phyloP scores from a whole-genome alignment of 768 basidiomycete genomes.

The Coprinellus micaceus region DNA sequence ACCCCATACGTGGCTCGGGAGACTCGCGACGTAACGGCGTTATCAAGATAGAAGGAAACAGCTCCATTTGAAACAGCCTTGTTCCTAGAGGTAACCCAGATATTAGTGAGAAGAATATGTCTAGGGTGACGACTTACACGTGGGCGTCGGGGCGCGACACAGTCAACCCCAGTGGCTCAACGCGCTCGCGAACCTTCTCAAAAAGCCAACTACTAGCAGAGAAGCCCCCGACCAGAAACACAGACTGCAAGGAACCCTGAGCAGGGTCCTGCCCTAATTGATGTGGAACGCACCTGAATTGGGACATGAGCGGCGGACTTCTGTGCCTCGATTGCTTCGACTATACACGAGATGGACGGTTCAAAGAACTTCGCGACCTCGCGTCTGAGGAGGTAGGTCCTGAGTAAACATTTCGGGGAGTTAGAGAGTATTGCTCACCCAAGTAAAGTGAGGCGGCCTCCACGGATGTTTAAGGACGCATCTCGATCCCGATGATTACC shows the following conservation, averaged over 20 bases:
- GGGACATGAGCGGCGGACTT: slow-evolving; percentile 7
- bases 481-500: too few species aligned
- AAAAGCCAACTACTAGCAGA: slow-evolving; percentile 49
- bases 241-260: slow-evolving; percentile 22
- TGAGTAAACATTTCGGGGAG: too few species aligned
- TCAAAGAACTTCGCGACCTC: slow-evolving; percentile 19
- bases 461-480: too few species aligned
- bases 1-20: slow-evolving; percentile 40
- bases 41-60: slow-evolving; percentile 31
- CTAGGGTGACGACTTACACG: slow-evolving; percentile 30
- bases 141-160: slow-evolving; percentile 46
- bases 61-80: slow-evolving; percentile 45
- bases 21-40: slow-evolving; percentile 39
- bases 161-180: slow-evolving; percentile 31
- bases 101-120: not conserved
- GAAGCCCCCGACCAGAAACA: slow-evolving; percentile 51
- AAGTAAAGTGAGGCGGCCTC: too few species aligned
- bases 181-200: slow-evolving; percentile 30
- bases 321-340: slow-evolving; percentile 16
- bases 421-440: too few species aligned
- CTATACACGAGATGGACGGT: slow-evolving; percentile 19
- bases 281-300: too few species aligned
- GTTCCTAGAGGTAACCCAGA: slow-evolving; percentile 26
- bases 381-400: not conserved
- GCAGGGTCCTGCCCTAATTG: too few species aligned